phyloP scores from a whole-genome alignment of 1,139 yeast species.

The Hyphopichia wangnamkhiaoensis region DNA sequence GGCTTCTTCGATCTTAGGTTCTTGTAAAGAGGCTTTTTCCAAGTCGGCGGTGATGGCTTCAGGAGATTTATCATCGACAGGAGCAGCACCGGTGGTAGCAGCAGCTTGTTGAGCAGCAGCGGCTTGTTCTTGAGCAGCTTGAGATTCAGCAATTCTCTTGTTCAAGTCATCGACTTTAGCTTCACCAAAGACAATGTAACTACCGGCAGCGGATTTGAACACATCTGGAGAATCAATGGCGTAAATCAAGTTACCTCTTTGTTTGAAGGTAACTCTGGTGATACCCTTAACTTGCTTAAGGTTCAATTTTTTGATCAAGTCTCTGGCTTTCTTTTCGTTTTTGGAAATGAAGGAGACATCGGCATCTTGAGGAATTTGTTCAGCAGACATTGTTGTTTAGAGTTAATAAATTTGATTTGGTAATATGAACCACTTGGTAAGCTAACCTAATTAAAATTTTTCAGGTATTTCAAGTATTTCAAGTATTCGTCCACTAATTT shows the following conservation, averaged over 20 bases:
- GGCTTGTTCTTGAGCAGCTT: constrained; percentile 46
- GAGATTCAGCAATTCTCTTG: constrained; percentile 73
- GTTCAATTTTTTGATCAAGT: constrained; percentile 83
- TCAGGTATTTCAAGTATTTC: too few species aligned
- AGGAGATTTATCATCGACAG: constrained; percentile 58
- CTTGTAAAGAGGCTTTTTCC: constrained; percentile 70
- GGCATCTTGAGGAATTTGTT: constrained; percentile 85
- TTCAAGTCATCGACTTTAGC: constrained; percentile 92
- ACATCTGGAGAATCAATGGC: constrained; percentile 96
- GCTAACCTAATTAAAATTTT: too few species aligned
- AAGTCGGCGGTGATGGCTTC: constrained; percentile 89
- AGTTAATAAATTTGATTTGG: background rate
- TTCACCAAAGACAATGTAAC: constrained; percentile 96
- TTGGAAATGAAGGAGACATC: constrained; percentile 81
- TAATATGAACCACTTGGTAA: too few species aligned
- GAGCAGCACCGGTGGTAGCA: constrained; percentile 26
- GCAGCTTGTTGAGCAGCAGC: constrained; percentile 68
- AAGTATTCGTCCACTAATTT: too few species aligned
- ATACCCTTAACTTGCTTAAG: constrained; percentile 91
- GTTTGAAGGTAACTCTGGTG: constrained; percentile 94
- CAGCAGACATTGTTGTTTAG: constrained; percentile 42
- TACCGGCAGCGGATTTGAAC: constrained; percentile 90
- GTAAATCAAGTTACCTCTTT: constrained; percentile 88
- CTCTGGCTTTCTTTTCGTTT: constrained; percentile 96
- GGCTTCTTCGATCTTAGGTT: constrained; percentile 33